phyloP scores from a whole-genome alignment of 495 filamentous ascomycete genomes.

The Podospora pseudopauciseta region DNA sequence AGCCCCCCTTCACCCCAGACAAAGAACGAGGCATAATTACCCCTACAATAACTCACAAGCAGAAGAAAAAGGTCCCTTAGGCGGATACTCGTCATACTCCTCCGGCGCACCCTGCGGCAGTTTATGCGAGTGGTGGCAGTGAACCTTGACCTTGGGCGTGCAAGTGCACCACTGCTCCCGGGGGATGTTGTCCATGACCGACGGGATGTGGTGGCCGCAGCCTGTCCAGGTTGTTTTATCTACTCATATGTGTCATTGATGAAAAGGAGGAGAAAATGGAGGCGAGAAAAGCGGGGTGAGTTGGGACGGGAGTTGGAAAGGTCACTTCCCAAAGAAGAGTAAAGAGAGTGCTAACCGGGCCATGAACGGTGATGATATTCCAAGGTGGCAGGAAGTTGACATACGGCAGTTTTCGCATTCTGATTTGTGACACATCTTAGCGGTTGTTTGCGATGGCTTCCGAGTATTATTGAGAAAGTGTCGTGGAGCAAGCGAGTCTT shows the following conservation, averaged over 20 bases:
- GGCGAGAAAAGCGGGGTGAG: neutral
- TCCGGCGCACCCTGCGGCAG: neutral
- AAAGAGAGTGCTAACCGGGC: too few species aligned
- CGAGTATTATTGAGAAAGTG: neutral
- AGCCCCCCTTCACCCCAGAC: neutral
- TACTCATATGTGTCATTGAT: conserved; percentile 25
- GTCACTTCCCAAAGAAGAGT: too few species aligned
- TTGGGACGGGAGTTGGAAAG: too few species aligned
- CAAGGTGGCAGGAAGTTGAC: neutral
- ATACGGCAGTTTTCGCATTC: conserved; percentile 17
- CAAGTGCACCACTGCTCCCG: conserved; percentile 61
- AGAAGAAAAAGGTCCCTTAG: neutral
- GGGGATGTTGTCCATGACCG: conserved; percentile 61
- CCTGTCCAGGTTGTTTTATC: conserved; percentile 68
- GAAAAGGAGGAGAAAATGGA: neutral
- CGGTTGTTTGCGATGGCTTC: neutral
- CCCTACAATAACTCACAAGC: neutral
- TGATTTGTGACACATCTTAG: conserved; percentile 18
- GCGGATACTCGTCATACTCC: neutral
- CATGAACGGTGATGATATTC: too few species aligned
- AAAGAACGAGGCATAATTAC: neutral
- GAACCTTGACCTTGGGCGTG: conserved; percentile 40
- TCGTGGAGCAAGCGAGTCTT: neutral
- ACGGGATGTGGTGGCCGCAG: conserved; percentile 65
- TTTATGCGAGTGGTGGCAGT: neutral